A percentile compares a stretch with the other conserved stretches of the same genome.
Conservation (phyloP, 768 basidiomycete genomes). For the Phaffia australis region DNA sequence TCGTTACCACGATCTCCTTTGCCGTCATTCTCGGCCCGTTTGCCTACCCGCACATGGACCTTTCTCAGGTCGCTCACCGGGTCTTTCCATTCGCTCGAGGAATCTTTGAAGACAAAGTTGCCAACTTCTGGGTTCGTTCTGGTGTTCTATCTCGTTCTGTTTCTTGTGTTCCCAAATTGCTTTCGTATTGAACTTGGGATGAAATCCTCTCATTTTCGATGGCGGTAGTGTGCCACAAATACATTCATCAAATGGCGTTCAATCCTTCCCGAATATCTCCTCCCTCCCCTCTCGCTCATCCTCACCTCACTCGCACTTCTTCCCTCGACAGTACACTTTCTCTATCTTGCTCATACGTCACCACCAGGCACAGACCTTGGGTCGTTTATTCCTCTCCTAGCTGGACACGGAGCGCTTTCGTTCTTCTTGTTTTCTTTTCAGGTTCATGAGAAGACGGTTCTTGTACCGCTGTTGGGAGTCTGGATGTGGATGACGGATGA, state of each 20-base stretch:
- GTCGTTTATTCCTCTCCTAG: slow-evolving; percentile 61
- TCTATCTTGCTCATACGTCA: slow-evolving; percentile 26
- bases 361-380: slow-evolving; percentile 40
- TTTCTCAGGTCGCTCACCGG: slow-evolving; percentile 54
- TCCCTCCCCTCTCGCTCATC: slow-evolving; percentile 56
- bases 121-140: slow-evolving; percentile 66
- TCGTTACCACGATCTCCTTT: slow-evolving; percentile 55
- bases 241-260: slow-evolving; percentile 74
- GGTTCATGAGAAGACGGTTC: slow-evolving; percentile 87
- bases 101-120: slow-evolving; percentile 47
- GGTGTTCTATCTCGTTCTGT: not conserved
- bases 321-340: slow-evolving; percentile 34
- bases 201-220: not conserved
- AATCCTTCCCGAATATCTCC: slow-evolving; percentile 40
- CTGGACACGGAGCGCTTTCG: slow-evolving; percentile 45
- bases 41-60: slow-evolving; percentile 47
- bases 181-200: too few species aligned
- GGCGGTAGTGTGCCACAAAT: slow-evolving; percentile 61
- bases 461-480: slow-evolving; percentile 67
- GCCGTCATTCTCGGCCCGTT: slow-evolving; percentile 65
- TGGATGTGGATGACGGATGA: slow-evolving; percentile 37
- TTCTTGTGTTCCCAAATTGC: not conserved
- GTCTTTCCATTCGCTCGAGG: slow-evolving; percentile 89
- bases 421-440: slow-evolving; percentile 97
- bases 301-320: slow-evolving; percentile 63